These are phyloP conservation scores for Didymella keratinophila DNA, from an alignment of 2,329 filamentous ascomycete genomes.

Conservation along the genomic window DNA sequence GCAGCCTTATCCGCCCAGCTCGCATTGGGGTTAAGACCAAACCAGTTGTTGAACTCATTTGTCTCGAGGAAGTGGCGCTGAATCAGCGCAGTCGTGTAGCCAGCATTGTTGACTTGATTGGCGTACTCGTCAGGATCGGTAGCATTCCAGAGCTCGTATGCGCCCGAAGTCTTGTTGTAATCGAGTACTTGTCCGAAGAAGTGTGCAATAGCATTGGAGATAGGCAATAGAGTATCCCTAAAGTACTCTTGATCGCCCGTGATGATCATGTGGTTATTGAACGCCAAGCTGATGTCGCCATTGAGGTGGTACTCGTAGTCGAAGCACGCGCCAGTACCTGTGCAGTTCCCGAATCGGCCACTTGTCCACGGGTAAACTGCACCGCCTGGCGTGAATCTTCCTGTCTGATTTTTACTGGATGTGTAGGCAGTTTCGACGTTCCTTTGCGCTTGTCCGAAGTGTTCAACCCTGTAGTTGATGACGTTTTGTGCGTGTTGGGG, in stretches of 20 bases:
- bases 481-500: slow-evolving; percentile 69
- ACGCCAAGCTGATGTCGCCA: slow-evolving; percentile 70
- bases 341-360: slow-evolving; percentile 73
- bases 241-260: slow-evolving; percentile 67
- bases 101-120: slow-evolving; percentile 71
- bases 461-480: slow-evolving; percentile 68
- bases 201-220: slow-evolving; percentile 70
- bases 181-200: slow-evolving; percentile 68
- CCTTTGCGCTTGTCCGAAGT: slow-evolving; percentile 65
- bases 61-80: slow-evolving; percentile 63
- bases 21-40: slow-evolving; percentile 63
- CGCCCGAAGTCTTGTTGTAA: slow-evolving; percentile 59
- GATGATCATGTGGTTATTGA: slow-evolving; percentile 67
- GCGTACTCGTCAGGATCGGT: slow-evolving; percentile 79
- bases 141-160: slow-evolving; percentile 59
- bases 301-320: slow-evolving; percentile 78
- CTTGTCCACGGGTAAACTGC: slow-evolving; percentile 74
- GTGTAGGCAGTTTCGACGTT: slow-evolving; percentile 65
- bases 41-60: slow-evolving; percentile 64
- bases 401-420: slow-evolving; percentile 67
- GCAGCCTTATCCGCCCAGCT: slow-evolving; percentile 66
- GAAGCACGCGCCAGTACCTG: slow-evolving; percentile 66
- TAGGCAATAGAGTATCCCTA: slow-evolving; percentile 64
- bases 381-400: slow-evolving; percentile 63
- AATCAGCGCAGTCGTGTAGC: slow-evolving; percentile 72